Percentiles rank a stretch among this genome's conserved stretches.
These are phyloP conservation scores for Exsudoporus frostii DNA, from an alignment of 768 basidiomycete genomes.

Conservation along the genomic window DNA sequence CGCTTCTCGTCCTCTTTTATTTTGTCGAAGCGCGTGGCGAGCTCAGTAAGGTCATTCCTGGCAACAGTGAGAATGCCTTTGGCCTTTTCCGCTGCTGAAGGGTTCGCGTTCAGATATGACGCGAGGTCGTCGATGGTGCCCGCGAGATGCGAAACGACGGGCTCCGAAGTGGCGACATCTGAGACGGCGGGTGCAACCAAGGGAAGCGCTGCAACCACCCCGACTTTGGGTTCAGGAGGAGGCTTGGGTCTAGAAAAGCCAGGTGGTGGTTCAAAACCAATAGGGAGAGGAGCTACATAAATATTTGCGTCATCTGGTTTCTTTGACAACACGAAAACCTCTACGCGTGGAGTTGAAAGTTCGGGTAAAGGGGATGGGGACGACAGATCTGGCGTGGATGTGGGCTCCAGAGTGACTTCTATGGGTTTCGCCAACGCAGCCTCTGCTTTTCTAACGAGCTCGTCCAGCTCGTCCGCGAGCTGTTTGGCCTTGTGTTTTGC, in stretches of 20 bases:
- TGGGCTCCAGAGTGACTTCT: conserved; percentile 24
- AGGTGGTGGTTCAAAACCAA: conserved; percentile 92
- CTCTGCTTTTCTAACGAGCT: conserved; percentile 71
- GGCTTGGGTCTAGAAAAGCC: conserved; percentile 70
- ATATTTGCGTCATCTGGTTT: conserved; percentile 28
- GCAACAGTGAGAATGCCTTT: conserved; percentile 76
- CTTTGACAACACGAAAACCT: conserved; percentile 26
- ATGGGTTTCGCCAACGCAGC: conserved; percentile 54
- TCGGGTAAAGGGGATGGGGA: conserved; percentile 28
- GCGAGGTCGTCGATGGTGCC: conserved; percentile 91
- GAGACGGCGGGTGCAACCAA: conserved; percentile 79
- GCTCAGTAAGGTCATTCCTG: conserved; percentile 72
- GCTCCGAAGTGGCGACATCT: conserved; percentile 72
- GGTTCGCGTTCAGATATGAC: conserved; percentile 73
- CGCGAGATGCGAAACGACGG: conserved; percentile 90
- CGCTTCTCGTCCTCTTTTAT: conserved; percentile 76
- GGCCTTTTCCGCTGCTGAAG: conserved; percentile 63
- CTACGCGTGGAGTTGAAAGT: conserved; percentile 22
- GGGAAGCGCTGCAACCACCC: conserved; percentile 48
- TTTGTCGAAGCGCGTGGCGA: conserved; percentile 73
- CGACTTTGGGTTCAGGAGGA: conserved; percentile 35
- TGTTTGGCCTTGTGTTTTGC: conserved; percentile 45
- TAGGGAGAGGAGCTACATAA: conserved; percentile 74
- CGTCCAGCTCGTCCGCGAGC: conserved; percentile 61
- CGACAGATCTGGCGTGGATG: conserved; percentile 17